These are phyloP conservation scores for Lathyrus tuberosus DNA, from an alignment of 306 rosid genomes.

Conservation along the genomic window DNA sequence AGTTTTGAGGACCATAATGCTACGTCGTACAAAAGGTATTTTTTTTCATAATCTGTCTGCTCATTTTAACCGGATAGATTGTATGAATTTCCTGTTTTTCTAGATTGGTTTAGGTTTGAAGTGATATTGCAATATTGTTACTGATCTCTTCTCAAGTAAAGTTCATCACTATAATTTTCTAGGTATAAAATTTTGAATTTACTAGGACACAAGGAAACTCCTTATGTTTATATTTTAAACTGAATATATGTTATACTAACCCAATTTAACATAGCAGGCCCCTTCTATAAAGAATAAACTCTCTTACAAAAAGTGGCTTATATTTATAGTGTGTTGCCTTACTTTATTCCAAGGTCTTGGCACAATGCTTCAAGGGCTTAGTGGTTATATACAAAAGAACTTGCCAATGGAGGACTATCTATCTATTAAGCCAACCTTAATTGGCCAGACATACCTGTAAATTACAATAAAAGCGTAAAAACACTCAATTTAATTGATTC, in stretches of 20 bases:
- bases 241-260: no score
- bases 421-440: background rate
- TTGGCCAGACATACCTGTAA: background rate
- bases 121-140: conserved; percentile 25
- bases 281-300: no score
- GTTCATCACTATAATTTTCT: background rate
- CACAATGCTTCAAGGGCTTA: background rate
- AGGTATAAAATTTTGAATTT: no score
- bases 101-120: conserved; percentile 16
- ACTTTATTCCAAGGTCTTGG: background rate
- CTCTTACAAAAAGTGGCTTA: no score
- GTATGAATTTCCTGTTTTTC: background rate
- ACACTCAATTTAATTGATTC: background rate
- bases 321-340: no score
- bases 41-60: conserved; percentile 24
- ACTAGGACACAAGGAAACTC: no score
- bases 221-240: no score
- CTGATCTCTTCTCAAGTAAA: conserved; percentile 21
- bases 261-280: no score
- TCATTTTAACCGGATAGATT: conserved; percentile 23
- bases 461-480: background rate
- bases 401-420: background rate
- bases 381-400: background rate
- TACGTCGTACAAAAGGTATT: conserved; percentile 96
- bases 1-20: conserved; percentile 97